Conservation (phyloP, 495 filamentous ascomycete species). For the Cryomyces minteri region DNA sequence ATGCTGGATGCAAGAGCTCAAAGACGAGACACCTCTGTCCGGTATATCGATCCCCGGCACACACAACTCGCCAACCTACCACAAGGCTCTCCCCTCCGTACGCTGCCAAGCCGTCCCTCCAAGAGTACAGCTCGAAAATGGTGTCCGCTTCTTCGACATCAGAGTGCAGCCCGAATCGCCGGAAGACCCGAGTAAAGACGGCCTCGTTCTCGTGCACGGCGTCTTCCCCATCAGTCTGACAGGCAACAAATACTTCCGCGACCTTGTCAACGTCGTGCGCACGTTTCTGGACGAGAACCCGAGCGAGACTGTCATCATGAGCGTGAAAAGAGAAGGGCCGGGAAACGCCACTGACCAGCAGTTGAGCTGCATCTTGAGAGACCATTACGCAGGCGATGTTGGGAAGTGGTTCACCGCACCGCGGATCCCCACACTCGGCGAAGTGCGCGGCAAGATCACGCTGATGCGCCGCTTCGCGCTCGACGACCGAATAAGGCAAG, state of each 20-base stretch:
- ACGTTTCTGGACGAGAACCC: slow-evolving; percentile 63
- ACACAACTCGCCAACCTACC: slow-evolving; percentile 78
- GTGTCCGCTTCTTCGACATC: slow-evolving; percentile 88
- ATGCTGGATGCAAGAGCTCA: slow-evolving; percentile 65
- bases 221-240: slow-evolving; percentile 54
- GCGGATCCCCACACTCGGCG: slow-evolving; percentile 63
- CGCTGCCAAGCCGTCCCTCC: slow-evolving; percentile 77
- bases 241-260: slow-evolving; percentile 54
- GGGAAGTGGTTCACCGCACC: slow-evolving; percentile 64
- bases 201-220: slow-evolving; percentile 53
- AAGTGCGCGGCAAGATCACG: slow-evolving; percentile 66
- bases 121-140: slow-evolving; percentile 64
- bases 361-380: slow-evolving; percentile 48
- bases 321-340: slow-evolving; percentile 76
- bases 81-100: slow-evolving; percentile 74
- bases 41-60: slow-evolving; percentile 85
- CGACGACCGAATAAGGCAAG: slow-evolving; percentile 35
- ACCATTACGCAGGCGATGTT: slow-evolving; percentile 46
- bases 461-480: slow-evolving; percentile 68
- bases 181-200: slow-evolving; percentile 33
- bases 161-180: slow-evolving; percentile 49
- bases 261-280: slow-evolving; percentile 47
- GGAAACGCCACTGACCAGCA: slow-evolving; percentile 65
- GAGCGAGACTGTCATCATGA: slow-evolving; percentile 68
- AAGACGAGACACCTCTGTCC: slow-evolving; percentile 49